phyloP scores from a whole-genome alignment of 1,139 yeast species.

The Geotrichum reessii region DNA sequence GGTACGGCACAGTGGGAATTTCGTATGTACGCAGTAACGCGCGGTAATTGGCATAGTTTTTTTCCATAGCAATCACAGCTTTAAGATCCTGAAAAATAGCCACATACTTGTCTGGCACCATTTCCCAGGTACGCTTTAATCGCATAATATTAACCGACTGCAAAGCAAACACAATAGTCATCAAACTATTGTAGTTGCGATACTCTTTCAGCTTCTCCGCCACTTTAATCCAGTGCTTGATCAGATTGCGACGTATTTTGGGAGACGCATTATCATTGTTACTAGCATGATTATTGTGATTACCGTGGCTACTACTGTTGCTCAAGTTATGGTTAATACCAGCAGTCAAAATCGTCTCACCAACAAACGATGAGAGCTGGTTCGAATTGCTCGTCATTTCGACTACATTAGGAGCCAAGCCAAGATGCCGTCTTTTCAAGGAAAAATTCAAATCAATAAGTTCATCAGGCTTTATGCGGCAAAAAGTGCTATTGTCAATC shows the following conservation, averaged over 20 bases:
- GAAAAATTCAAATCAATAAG: conserved; percentile 68
- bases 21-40: conserved; percentile 52
- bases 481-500: conserved; percentile 67
- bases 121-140: conserved; percentile 60
- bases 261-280: conserved; percentile 30
- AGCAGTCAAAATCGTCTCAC: conserved; percentile 54
- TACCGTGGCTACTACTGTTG: neutral
- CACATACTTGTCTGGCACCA: conserved; percentile 55
- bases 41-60: conserved; percentile 74
- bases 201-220: conserved; percentile 74
- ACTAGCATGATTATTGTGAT: neutral
- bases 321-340: conserved; percentile 20
- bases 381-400: conserved; percentile 70
- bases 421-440: conserved; percentile 52
- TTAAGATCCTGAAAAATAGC: conserved; percentile 65
- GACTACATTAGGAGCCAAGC: conserved; percentile 65
- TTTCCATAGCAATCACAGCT: conserved; percentile 73
- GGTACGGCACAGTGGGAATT: conserved; percentile 77
- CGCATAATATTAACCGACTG: conserved; percentile 78
- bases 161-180: conserved; percentile 77
- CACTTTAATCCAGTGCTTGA: conserved; percentile 79
- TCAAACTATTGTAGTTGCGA: conserved; percentile 77
- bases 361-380: conserved; percentile 72
- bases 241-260: conserved; percentile 51
- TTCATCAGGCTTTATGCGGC: conserved; percentile 65